A percentile compares a stretch with the other conserved stretches of the same genome.
phyloP scores from a whole-genome alignment of 805 yeast species.

The Wickerhamiella lipophila region DNA sequence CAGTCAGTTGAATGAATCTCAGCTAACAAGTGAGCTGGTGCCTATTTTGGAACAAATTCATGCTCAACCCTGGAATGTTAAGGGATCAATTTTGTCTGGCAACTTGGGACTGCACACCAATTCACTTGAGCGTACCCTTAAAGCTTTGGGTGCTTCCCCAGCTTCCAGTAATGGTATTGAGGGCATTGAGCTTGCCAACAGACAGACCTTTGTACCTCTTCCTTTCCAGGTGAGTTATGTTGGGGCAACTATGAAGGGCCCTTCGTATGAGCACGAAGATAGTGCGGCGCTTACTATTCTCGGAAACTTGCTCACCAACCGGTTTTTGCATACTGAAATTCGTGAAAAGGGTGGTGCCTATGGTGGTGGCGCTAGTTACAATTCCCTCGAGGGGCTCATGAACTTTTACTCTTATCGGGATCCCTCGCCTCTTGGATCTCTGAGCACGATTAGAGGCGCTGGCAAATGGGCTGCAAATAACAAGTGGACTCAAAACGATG shows the following conservation, averaged over 20 bases:
- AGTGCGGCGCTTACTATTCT: constrained; percentile 79
- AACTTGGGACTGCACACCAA: constrained; percentile 10
- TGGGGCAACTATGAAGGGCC: constrained; percentile 54
- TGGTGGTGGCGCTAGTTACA: constrained; percentile 86
- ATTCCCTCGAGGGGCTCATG: constrained; percentile 67
- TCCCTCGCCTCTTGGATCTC: constrained; percentile 68
- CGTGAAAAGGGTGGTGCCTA: constrained; percentile 97
- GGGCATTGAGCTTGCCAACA: constrained; percentile 13
- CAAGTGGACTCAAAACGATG: constrained; percentile 49
- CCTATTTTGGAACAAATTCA: constrained; percentile 40
- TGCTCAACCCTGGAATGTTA: constrained; percentile 17
- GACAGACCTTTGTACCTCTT: constrained; percentile 44
- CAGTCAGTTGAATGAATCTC: constrained; percentile 39
- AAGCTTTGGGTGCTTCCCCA: constrained; percentile 9
- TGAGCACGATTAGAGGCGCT: constrained; percentile 43
- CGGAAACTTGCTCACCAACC: constrained; percentile 67
- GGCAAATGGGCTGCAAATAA: constrained; percentile 38
- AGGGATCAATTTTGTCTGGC: constrained; percentile 23
- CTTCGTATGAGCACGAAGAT: constrained; percentile 53
- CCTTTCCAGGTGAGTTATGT: constrained; percentile 87
- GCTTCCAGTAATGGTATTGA: not conserved
- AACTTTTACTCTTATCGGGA: constrained; percentile 86
- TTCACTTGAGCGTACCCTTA: constrained; percentile 12
- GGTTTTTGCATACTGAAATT: constrained; percentile 73
- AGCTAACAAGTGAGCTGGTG: constrained; percentile 40